Conservation (phyloP, 2,329 filamentous ascomycete species). For the Arthroderma sp. region DNA sequence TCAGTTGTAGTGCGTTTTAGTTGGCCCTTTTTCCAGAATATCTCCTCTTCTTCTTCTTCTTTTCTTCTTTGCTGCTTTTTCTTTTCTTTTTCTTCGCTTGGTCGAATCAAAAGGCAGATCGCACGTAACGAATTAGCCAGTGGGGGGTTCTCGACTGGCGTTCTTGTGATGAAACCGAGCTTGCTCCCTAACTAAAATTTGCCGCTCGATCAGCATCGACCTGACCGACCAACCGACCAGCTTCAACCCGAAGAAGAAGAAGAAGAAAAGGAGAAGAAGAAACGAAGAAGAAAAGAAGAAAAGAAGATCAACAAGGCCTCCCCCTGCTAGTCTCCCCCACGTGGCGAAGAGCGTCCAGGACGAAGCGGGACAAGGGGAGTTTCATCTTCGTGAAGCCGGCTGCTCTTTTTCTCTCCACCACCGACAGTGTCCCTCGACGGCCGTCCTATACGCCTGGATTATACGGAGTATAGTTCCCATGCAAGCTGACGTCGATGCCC, state of each 20-base stretch:
- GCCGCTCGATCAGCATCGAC: too few species aligned
- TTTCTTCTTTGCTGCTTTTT: not conserved
- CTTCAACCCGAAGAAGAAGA: too few species aligned
- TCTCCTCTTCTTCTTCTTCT: not conserved
- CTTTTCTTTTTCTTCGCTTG: not conserved
- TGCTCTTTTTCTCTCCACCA: not conserved
- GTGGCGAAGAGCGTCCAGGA: conserved; percentile 1
- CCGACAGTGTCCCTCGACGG: not conserved
- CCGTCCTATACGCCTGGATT: not conserved
- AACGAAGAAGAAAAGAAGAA: not conserved
- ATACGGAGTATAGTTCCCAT: not conserved
- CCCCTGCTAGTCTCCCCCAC: conserved; percentile 1
- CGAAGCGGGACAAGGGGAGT: not conserved
- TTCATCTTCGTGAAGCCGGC: not conserved
- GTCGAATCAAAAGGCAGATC: too few species aligned
- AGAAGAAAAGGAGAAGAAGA: too few species aligned
- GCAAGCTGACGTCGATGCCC: conserved; percentile 1
- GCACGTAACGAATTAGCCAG: too few species aligned
- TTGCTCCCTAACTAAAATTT: not conserved
- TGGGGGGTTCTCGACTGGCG: not conserved
- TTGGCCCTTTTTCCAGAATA: too few species aligned
- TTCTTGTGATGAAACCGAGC: not conserved
- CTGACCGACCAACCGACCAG: too few species aligned
- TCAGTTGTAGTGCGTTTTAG: too few species aligned
- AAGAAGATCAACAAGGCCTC: not conserved